Base-by-base conservation (phyloP, 1,139 yeast genomes). In the Kodamaea derodonti region DNA sequence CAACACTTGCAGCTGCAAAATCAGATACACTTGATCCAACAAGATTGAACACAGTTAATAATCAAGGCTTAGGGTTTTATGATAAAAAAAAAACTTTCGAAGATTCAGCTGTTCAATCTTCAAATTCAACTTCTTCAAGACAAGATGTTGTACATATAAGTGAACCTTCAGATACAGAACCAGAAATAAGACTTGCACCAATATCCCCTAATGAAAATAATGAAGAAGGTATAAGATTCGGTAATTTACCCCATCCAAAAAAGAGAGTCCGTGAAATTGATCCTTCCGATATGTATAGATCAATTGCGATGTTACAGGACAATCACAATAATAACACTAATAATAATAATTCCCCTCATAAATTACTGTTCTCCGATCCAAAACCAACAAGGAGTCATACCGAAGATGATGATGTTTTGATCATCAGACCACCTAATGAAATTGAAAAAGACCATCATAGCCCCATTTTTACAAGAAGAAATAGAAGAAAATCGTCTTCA, bases 201-300 rank as follows among this genome's bases (percentile, higher is more conserved):
- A n/a, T n/a, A n/a, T n/a, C n/a, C n/a, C n/a, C n/a, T n/a, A 12
- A 11, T 12, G 17, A 25, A 6, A 17, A 25, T 14, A 15, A 34
- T 20, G 31, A 34, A 29, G 58, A 52, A 11, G 66, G 65, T 4
- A 68, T 69, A 30, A 51, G 60, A 32, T 69, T 69, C 39, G 73
- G 64, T 1, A 54, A 54, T 32, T 50, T 69, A 23, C 74, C 75
- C 0, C 65, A 58, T 24, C 72, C 73, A 0, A 50, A 42, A 49
- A 38, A 51, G 17, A 25, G 37, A n/a, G 48, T 37, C n/a, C 33
- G 75, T 18, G 80, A 80, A 27, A 65, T 84, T 9, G 80, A 80
- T 23, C 96, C 96, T 1, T 78, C 84, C 33, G 96, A 88, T 51
- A 82, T 88, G 80, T 82, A 70, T 52, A 71, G 83, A 60, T 86